Evolutionary conservation across 768 basidiomycete genomes (phyloP), one percentile per base, ranked within the genome.

Genomic region (Trametopsis cervina): DNA sequence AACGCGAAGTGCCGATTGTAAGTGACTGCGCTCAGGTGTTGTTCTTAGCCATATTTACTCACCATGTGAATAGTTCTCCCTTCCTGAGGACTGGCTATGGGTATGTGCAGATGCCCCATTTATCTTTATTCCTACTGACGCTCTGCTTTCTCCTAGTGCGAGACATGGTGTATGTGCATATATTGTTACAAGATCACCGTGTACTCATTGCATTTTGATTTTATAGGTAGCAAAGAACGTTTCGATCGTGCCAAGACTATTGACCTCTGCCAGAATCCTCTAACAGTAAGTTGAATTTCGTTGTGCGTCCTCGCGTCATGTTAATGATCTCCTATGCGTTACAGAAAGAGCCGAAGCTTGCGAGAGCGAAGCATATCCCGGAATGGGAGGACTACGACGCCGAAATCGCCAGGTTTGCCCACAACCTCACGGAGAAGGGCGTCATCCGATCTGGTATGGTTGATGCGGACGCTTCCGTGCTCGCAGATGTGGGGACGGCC

Each of bases 71-170:
- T 52, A 94, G 90, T 86, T 78, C 66, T 92, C 96, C 0, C 70
- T 98, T 13, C 79, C 80, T 50, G 87, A 92, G 65, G 88, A 92
- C 58, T 99, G 96, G 96, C 69, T 98, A 57, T 99, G 96, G 95
- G 89, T 90, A 63, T 45, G 77, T 73, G 64, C 22, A 22, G n/a
- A 42, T 39, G 13, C 40, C 39, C 37, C 29, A 15, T 33, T 33
- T 33, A 33, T 33, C 15, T 15, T 15, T 15, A 7, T 15, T 7
- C 29, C 29, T 33, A 33, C 29, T 33, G 29, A 33, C 29, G 29
- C 29, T 15, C 29, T 7, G 9, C 9, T 33, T 33, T 33, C 9
- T 33, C 35, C 12, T 41, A 91, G 89, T 98, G 95, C 63, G 95
- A 98, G 73, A 98, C 95, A 0, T 98, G 96, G 96, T 99, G 96